Evolutionary conservation across 768 basidiomycete genomes (phyloP), one percentile per base, ranked within the genome.

Genomic region (Lentinula sp.): DNA sequence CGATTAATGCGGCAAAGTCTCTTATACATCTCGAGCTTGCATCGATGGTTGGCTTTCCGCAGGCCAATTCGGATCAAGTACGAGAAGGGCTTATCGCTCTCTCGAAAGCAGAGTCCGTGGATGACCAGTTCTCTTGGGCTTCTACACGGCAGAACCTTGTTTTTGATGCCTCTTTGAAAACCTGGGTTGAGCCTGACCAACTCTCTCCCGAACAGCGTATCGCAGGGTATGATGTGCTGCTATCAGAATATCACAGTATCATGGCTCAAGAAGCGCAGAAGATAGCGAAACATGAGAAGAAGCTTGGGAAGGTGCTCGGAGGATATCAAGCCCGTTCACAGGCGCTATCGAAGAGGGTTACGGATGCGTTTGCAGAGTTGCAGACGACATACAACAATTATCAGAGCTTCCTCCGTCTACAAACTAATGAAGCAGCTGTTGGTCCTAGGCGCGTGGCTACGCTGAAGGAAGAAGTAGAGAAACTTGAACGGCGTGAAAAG

Each of bases 401-500:
- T 64, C 87, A 91, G 65, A 91, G 89, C 70, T 98, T 97, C 71
- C 77, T 79, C 31, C 82, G 84, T 63, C 76, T 99, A 57, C 84
- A 82, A 57, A 73, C 76, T 50, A 85, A 87, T 66, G 97, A 99
- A 76, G 71, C 76, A 23, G 87, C 82, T 1, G 83, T 85, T 56
- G 93, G 89, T 3, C 95, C 95, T 9, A 81, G 85, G 58, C 76
- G 96, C 48, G 79, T 94, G 55, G 86, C 85, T 52, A 76, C 80
- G n/a, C 80, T 97, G 65, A 85, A 85, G 70, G 93, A 93, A 67
- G 95, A 98, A 70, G 95, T 98, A 23, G 88, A 89, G 40, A 78
- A 75, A 63, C 78, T 98, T 32, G 88, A 92, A 70, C 75, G 79
- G 61, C 79, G 91, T 65, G 97, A 98, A 74, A 76, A 80, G 58